Base-by-base conservation (phyloP, 345 rosid genomes). In the Gossypium anomalum region DNA sequence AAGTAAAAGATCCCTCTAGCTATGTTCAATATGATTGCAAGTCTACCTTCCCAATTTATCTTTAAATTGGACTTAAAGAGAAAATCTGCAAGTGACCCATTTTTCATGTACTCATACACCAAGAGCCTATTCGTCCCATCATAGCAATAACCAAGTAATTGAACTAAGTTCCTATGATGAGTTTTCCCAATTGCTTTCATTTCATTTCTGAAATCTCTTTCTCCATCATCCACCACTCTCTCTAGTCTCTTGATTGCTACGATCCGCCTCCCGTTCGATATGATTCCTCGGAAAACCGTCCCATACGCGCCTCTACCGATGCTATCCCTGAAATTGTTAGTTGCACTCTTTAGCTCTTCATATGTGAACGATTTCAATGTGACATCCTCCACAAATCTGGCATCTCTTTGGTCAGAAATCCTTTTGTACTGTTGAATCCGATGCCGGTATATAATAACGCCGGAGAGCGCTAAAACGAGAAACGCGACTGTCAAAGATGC, bases 31-130 rank as follows among this genome's bases (percentile, higher is more conserved):
- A 73, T 60, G 48, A 72, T 73, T 63, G 48, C 19, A 27, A 49
- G 7, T 64, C 83, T 80, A 16, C 75, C 80, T 10, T 64, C 34
- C 83, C 83, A 80, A n/a, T 55, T 7, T 13, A 74, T 13, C 22
- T 20, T 69, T n/a, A 53, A 20, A 1, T n/a, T 22, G 4, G 68
- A 12, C 17, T 12, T 63, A 66, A 80, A 80, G n/a, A 77, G 70
- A 23, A 77, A 59, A 43, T 80, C 70, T 10, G 78, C 80, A 57
- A 80, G 78, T 2, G 83, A 77, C 1, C 52, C 85, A 48, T 27
- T 41, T 8, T 76, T 76, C 83, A 83, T 78, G 78, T 83, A 77
- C 71, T 78, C 80, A 22, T 78, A 80, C 41, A 82, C 58, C 43
- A 82, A 57, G n/a, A 57, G 76, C 12, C 67, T 76, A 48, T 63